Base-by-base conservation (phyloP, 2,329 filamentous ascomycete genomes). In the Fonsecaea nubica region DNA sequence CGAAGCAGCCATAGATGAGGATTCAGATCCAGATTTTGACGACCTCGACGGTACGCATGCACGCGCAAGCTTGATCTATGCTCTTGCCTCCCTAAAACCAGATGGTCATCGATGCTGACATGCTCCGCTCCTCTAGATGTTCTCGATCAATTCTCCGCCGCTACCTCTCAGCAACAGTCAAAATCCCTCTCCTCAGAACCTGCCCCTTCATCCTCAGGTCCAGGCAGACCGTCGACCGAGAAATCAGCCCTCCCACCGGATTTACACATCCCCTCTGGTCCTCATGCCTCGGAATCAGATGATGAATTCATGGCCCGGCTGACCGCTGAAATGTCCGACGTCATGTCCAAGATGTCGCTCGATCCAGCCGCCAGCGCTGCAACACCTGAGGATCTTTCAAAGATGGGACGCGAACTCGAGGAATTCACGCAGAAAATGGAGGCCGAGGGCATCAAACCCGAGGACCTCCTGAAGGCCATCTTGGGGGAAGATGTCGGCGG, bases 21-120 rank as follows among this genome's bases (percentile, higher is more conserved):
- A 90, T 15, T 90, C 93, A 21, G 94, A 97, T 74, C 94, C 93
- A 6, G 94, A 98, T 71, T 93, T 96, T 79, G 95, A 97, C 75
- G 95, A 98, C 75, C 83, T 99, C 53, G 95, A 99, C 79, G 92
- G 92, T 92, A 79, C 72, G 81, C 74, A 58, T 21, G 13, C 35
- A 32, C 48, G 35, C 36, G 9, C 15, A 25, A 25, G 25, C 30
- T 15, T 32, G 15, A 36, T 40, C 33, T 25, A 45, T 56, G n/a
- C 18, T 18, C 40, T 7, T 56, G 2, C 36, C 9, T 12, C 54
- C 13, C 18, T 4, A 5, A 7, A 25, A 50, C 48, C 13, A 50
- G 52, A 15, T 38, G 52, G 8, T 32, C 38, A 21, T 25, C 42
- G 36, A 58, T 45, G 30, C 18, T 61, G 32, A 48, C 52, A 53